Conservation (phyloP, 2,329 filamentous ascomycete genomes). For the Alternaria sp. region DNA sequence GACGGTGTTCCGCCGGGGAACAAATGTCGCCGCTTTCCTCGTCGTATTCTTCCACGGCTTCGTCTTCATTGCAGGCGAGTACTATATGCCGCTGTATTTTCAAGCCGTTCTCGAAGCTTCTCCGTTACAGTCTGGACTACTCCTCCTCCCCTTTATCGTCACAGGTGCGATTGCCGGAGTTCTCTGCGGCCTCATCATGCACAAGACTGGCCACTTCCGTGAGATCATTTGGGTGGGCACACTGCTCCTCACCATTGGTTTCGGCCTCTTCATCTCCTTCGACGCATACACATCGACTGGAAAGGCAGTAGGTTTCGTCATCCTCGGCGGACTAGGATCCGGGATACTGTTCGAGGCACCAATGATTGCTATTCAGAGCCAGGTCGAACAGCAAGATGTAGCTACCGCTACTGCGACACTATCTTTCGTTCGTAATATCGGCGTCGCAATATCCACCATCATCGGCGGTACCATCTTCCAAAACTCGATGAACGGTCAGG, state of each 20-base stretch:
- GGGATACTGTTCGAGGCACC: conserved; percentile 63
- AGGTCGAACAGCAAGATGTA: conserved; percentile 57
- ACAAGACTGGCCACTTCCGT: conserved; percentile 53
- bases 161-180: conserved; percentile 55
- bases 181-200: conserved; percentile 55
- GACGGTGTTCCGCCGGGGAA: conserved; percentile 62
- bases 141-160: conserved; percentile 66
- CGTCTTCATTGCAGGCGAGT: conserved; percentile 63
- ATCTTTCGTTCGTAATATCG: conserved; percentile 55
- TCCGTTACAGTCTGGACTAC: conserved; percentile 66
- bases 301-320: conserved; percentile 56
- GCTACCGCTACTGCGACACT: conserved; percentile 61
- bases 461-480: conserved; percentile 60
- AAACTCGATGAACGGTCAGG: conserved; percentile 66
- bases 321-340: conserved; percentile 59
- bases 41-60: conserved; percentile 58
- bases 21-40: conserved; percentile 64
- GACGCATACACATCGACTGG: conserved; percentile 34
- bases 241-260: conserved; percentile 41
- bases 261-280: conserved; percentile 45
- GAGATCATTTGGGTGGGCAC: conserved; percentile 46
- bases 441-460: conserved; percentile 57
- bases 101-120: conserved; percentile 69
- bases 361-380: conserved; percentile 63
- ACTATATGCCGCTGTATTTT: conserved; percentile 77